Evolutionary conservation across 495 filamentous ascomycete genomes (phyloP).

Genomic region (Aspergillus panamensis): DNA sequence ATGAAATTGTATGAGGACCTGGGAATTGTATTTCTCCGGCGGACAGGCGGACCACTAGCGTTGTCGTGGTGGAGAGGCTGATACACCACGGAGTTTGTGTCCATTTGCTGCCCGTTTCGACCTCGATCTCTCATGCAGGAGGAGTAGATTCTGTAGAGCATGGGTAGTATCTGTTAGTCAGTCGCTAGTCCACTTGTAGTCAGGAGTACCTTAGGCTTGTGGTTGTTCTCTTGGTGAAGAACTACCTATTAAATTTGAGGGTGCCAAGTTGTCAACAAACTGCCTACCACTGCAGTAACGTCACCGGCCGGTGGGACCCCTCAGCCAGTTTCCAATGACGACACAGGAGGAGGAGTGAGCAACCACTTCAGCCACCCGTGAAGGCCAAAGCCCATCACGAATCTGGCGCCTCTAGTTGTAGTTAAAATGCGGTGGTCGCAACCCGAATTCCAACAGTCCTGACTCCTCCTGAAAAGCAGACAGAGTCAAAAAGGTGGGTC

Average conservation of each 20-base stretch:
- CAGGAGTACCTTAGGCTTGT: no score
- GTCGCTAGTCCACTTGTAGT: no score
- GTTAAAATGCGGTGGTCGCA: background rate
- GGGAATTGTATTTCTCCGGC: background rate
- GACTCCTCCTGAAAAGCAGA: background rate
- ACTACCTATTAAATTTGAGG: background rate
- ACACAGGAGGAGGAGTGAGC: no score
- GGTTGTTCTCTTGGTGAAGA: background rate
- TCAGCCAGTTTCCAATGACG: no score
- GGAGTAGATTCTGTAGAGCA: background rate
- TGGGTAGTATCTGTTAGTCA: no score
- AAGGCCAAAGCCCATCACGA: no score
- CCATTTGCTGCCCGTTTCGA: background rate
- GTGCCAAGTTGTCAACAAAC: background rate
- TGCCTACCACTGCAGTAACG: conserved; percentile 1
- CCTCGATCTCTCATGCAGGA: background rate
- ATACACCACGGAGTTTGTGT: no score
- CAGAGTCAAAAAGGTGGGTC: background rate
- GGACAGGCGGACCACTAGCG: background rate
- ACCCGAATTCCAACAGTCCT: background rate
- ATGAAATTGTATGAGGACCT: conserved; percentile 2
- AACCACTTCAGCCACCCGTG: background rate
- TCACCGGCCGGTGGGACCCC: background rate
- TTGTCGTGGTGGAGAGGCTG: background rate
- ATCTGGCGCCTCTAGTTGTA: background rate